Conservation (phyloP, 176 grass and related monocot species). For the Elaeis guineensis region DNA sequence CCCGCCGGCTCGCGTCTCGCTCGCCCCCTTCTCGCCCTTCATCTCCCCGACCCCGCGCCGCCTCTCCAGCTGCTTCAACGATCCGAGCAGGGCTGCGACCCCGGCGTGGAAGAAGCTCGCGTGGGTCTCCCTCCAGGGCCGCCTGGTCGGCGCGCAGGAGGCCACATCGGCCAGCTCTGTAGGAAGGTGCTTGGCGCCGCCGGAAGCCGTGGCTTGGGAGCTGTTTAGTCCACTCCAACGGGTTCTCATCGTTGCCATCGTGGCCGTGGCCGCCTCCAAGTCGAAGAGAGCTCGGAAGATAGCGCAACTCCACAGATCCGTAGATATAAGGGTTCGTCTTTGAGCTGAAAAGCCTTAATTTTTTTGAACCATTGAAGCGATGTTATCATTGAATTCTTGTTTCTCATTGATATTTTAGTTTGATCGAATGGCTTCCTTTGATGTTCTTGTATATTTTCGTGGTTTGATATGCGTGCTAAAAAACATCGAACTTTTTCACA, state of each 20-base stretch:
- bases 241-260: slow-evolving; percentile 59
- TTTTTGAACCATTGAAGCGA: neutral
- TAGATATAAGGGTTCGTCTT: slow-evolving; percentile 56
- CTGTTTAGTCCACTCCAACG: slow-evolving; percentile 80
- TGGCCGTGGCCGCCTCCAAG: slow-evolving; percentile 56
- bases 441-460: neutral
- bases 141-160: slow-evolving; percentile 43
- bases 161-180: slow-evolving; percentile 27
- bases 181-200: slow-evolving; percentile 13
- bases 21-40: neutral
- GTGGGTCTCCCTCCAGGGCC: slow-evolving; percentile 5
- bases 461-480: neutral
- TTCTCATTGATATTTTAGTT: neutral
- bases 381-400: neutral
- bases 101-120: slow-evolving; percentile 9
- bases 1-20: slow-evolving; percentile 23
- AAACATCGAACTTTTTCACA: no score
- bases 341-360: neutral
- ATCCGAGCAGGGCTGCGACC: slow-evolving; percentile 31
- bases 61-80: slow-evolving; percentile 40
- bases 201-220: slow-evolving; percentile 59
- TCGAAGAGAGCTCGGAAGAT: slow-evolving; percentile 54
- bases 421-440: neutral
- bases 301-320: slow-evolving; percentile 44
- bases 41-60: slow-evolving; percentile 23